Evolutionary conservation across 768 basidiomycete genomes (phyloP).

Genomic region (Serendipita sp.): DNA sequence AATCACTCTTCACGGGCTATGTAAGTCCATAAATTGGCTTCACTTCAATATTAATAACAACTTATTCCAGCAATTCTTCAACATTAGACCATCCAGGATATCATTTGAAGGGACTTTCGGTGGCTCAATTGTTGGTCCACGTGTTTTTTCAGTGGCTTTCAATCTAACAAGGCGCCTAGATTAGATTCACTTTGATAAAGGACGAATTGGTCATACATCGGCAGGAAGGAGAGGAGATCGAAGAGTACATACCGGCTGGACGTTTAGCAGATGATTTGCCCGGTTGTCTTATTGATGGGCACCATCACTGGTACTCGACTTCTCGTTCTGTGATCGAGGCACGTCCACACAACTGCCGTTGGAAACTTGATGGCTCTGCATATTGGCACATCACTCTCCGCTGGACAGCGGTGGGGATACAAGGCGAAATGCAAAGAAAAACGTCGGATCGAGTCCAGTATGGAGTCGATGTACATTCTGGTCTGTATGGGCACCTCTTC

Average conservation of each 20-base stretch:
- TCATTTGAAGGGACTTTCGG: too few species aligned
- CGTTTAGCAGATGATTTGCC: background rate
- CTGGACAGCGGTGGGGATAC: too few species aligned
- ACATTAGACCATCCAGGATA: too few species aligned
- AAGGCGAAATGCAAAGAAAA: background rate
- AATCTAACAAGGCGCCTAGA: constrained; percentile 12
- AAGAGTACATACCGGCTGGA: constrained; percentile 23
- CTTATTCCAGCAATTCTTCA: too few species aligned
- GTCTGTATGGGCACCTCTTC: too few species aligned
- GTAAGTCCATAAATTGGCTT: constrained; percentile 14
- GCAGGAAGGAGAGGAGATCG: constrained; percentile 6
- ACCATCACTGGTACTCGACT: background rate
- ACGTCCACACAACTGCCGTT: background rate
- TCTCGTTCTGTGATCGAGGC: background rate
- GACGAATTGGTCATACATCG: constrained; percentile 19
- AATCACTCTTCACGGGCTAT: constrained; percentile 19
- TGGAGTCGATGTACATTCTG: too few species aligned
- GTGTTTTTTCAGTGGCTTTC: too few species aligned
- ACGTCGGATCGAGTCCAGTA: too few species aligned
- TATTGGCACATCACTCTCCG: background rate
- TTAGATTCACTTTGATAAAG: constrained; percentile 18
- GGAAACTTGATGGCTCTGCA: background rate
- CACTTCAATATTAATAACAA: too few species aligned
- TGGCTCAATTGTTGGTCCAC: too few species aligned
- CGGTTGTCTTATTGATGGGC: background rate